Percentiles rank a stretch among this genome's conserved stretches.
Conservation (phyloP, 2,329 filamentous ascomycete species). For the Lojkania enalia region DNA sequence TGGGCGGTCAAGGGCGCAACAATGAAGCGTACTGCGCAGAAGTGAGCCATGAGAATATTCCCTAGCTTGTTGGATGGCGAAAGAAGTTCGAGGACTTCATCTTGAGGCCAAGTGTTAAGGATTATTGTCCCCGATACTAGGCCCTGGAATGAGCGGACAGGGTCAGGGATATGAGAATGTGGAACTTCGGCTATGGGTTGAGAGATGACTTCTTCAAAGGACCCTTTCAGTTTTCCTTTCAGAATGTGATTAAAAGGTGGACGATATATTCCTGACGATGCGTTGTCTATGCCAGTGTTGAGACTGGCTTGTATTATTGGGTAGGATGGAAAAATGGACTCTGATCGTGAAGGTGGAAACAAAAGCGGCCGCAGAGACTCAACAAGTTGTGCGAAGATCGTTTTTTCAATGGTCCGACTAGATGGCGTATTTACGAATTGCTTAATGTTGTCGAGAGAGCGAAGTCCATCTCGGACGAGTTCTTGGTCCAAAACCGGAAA, state of each 20-base stretch:
- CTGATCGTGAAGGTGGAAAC: neutral
- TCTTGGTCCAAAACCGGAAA: conserved; percentile 2
- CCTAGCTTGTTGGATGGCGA: conserved; percentile 18
- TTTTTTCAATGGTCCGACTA: conserved; percentile 16
- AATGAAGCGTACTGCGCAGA: conserved; percentile 19
- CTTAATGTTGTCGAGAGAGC: conserved; percentile 15
- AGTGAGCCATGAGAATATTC: conserved; percentile 22
- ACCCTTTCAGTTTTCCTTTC: neutral
- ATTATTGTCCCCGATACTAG: conserved; percentile 20
- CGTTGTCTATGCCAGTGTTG: neutral
- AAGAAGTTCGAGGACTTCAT: conserved; percentile 19
- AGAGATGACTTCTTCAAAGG: conserved; percentile 15
- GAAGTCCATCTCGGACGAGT: conserved; percentile 10
- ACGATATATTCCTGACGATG: neutral
- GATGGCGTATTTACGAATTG: conserved; percentile 3
- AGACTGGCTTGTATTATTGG: neutral
- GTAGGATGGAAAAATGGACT: neutral
- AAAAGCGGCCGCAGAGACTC: conserved; percentile 17
- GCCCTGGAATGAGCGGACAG: conserved; percentile 17
- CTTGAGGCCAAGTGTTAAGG: conserved; percentile 25
- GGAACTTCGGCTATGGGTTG: conserved; percentile 10
- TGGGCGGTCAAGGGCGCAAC: conserved; percentile 18
- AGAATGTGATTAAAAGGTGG: conserved; percentile 12
- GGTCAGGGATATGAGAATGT: conserved; percentile 5
- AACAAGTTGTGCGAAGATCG: conserved; percentile 17